Evolutionary conservation across 2,329 filamentous ascomycete species (phyloP), one percentile per base, ranked within the genome.

Genomic region (Hirsutella thompsonii): DNA sequence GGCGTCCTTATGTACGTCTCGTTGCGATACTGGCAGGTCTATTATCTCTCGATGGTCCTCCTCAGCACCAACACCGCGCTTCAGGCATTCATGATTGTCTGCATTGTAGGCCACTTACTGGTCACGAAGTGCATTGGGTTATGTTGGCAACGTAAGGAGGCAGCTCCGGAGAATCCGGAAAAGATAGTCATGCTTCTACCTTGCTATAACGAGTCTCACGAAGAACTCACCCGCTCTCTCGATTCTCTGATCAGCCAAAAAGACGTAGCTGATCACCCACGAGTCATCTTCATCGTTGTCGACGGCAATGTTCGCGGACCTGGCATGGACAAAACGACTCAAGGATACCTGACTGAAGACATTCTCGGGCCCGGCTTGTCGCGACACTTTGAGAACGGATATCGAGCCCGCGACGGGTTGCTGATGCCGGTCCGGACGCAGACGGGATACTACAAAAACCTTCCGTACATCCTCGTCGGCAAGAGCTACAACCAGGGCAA

Each of bases 401-500:
- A 70, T 42, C 59, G 63, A 16, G 66, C 66, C 0, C 63, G 67
- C 38, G 66, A 69, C 26, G 64, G 65, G 0, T 53, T 64, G 19
- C 62, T 62, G 32, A 69, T 69, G 66, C 64, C 66, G 5, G 59
- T 68, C 39, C 62, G 61, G 41, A 56, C 66, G 5, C 59, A 64
- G 19, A 62, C 56, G 0, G 68, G 68, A 0, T 55, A 50, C 28
- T 70, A 69, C 53, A 64, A 62, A 46, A 66, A 62, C 1, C 46
- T 69, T 0, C 67, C 67, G 0, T 70, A 65, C 42, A 54, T 69
- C 23, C 64, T 68, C 42, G 63, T 71, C 30, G 63, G 68, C 37
- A 71, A 71, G 49, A 56, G 62, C 13, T 62, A 68, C 49, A 70
- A 69, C 49, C 65, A 68, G 46, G 67, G 67, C 29, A 72, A 70